phyloP scores from a whole-genome alignment of 2,329 filamentous ascomycete genomes.

The Fusarium zealandicum region DNA sequence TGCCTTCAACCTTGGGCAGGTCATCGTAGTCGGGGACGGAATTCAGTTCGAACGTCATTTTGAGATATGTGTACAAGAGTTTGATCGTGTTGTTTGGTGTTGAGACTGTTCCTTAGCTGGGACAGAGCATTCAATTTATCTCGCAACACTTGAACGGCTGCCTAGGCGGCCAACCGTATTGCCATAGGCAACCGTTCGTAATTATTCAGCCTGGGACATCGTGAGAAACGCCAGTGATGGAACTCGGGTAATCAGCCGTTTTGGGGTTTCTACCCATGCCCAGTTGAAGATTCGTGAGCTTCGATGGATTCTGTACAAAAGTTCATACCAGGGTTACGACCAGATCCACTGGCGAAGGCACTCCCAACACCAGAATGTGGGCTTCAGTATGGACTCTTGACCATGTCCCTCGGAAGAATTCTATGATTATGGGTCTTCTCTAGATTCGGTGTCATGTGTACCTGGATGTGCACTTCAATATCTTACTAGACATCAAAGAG shows the following conservation, averaged over 20 bases:
- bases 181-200: not conserved
- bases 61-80: not conserved
- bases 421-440: too few species aligned
- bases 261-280: not conserved
- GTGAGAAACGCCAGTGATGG: not conserved
- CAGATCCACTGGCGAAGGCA: slow-evolving; percentile 15
- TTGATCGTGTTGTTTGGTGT: too few species aligned
- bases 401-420: too few species aligned
- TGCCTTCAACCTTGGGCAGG: slow-evolving; percentile 46
- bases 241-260: not conserved
- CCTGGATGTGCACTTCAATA: too few species aligned
- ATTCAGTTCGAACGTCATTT: slow-evolving; percentile 2
- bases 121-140: slow-evolving; percentile 18
- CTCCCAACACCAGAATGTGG: not conserved
- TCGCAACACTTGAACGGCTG: not conserved
- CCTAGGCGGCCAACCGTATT: not conserved
- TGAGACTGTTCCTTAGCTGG: too few species aligned
- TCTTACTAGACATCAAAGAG: too few species aligned
- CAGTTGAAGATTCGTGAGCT: not conserved
- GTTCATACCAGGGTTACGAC: not conserved
- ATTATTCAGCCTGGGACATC: too few species aligned
- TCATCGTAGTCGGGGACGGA: slow-evolving; percentile 28
- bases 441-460: too few species aligned
- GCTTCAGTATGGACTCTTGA: too few species aligned
- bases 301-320: not conserved